Base-by-base conservation (phyloP, 208 protist species). In the Crithidia brevicula region DNA sequence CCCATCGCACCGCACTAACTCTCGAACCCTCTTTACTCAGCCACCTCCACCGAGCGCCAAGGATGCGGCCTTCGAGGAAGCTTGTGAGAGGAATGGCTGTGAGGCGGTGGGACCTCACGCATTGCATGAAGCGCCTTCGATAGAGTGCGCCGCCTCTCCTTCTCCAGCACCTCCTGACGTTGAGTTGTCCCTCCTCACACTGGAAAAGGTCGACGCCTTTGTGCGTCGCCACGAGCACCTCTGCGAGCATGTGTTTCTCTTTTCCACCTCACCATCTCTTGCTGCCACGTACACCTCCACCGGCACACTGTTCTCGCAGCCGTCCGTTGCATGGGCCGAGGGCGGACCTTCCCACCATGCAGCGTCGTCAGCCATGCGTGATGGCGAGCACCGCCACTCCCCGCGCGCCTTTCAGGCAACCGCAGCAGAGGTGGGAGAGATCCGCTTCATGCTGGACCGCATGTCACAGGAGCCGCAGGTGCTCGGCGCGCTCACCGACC, bases 391-490 rank as follows among this genome's bases (percentile, higher is more conserved):
- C 8, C 42, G 40, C 31, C 59, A 56, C 28, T 54, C 58, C 59
- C 31, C 27, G 2, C 61, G 28, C 10, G 61, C 46, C 3, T 8
- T 49, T 1, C 45, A 57, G 33, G 61, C 34, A 22, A 54, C 43
- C 2, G 22, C 46, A 16, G 49, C 45, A 3, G 47, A 31, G 30
- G 34, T 54, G 11, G 9, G 13, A 6, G 70, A 75, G 6, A 43
- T 69, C 20, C 43, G 53, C 13, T 2, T 22, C 9, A 43, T 69
- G 34, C 36, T 75, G 36, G 70, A 75, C 46, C 42, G 54, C 16
- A 50, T 75, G 18, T 18, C 70, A 23, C 70, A 69, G 46, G 70
- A 57, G 45, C 18, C 70, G 5, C 60, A 63, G 11, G 52, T 43
- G 25, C 61, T 75, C 0, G 27, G 54, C n/a, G 23, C 46, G 1